Evolutionary conservation across 2,329 filamentous ascomycete species (phyloP), one percentile per base, ranked within the genome.

Genomic region (Fusarium duplospermum): DNA sequence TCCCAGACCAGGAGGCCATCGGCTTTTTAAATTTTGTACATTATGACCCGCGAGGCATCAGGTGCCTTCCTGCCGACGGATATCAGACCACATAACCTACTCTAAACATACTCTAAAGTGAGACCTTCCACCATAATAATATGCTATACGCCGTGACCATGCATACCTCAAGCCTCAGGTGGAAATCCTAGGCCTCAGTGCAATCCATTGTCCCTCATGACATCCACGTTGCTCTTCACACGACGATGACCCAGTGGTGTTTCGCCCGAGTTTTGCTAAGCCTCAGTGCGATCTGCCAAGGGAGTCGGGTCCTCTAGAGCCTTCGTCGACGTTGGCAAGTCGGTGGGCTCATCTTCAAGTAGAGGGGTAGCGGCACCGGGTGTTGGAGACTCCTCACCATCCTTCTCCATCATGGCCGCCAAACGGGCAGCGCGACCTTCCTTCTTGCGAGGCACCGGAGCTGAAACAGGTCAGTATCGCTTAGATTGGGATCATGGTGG

Each of bases 361-460:
- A 50, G 27, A 22, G 64, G 58, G 16, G 65, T 66, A 14, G 45
- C 35, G 8, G 18, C 50, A 27, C 68, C 67, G 4, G 52, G 64
- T 16, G 61, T 69, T 13, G 40, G 42, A 3, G 56, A 42, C 13
- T 66, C 62, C 20, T 76, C 72, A 47, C 71, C 82, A 61, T 86
- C 84, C 22, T 81, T 81, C 66, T 86, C 85, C 84, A 88, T 86
- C 83, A 88, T 85, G 33, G 86, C 86, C 13, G 87, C 87, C 24
- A 89, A 79, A 18, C 87, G 84, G 42, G 87, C 87, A n/a, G 87
- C 87, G 9, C 87, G 85, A 36, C 87, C 87, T 80, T 89, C 87
- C 75, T 89, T 89, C 80, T 89, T 89, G 52, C 87, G 83, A 33
- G 87, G 87, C 14, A 88, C 84, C 6, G 87, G 87, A 14, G 87